A percentile compares a stretch with the other conserved stretches of the same genome.
These are phyloP conservation scores for Neopestalotiopsis sp. DNA, from an alignment of 2,329 filamentous ascomycete genomes.

Conservation along the genomic window DNA sequence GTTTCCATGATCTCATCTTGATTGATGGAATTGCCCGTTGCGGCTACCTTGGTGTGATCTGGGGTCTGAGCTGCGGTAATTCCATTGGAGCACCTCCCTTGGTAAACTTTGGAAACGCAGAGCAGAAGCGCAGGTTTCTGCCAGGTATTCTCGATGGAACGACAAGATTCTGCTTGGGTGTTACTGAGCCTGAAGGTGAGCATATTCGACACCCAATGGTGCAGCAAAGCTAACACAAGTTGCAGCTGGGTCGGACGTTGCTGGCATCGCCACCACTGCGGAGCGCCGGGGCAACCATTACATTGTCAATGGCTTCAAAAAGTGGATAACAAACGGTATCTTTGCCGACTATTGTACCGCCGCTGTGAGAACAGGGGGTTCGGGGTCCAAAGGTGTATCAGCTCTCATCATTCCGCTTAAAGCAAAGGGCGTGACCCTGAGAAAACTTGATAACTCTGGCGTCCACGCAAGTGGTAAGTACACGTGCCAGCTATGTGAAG, in stretches of 20 bases:
- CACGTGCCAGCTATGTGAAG: neutral
- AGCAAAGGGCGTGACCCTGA: conserved; percentile 49
- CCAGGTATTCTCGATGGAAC: conserved; percentile 42
- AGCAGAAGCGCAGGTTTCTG: conserved; percentile 22
- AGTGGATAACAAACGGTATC: conserved; percentile 66
- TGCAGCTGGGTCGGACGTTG: conserved; percentile 25
- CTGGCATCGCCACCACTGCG: conserved; percentile 23
- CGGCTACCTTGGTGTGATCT: conserved; percentile 21
- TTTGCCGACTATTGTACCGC: conserved; percentile 51
- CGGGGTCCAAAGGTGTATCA: conserved; percentile 54
- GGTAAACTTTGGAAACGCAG: neutral
- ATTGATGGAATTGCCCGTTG: conserved; percentile 40
- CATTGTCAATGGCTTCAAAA: conserved; percentile 66
- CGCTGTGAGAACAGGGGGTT: conserved; percentile 55
- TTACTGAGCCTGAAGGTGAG: conserved; percentile 25
- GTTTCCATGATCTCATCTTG: conserved; percentile 41
- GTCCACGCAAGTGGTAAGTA: neutral
- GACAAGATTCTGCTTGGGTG: conserved; percentile 31
- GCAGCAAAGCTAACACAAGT: neutral
- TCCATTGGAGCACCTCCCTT: neutral
- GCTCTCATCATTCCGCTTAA: conserved; percentile 55
- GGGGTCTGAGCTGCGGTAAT: neutral
- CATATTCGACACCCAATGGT: neutral
- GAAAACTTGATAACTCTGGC: conserved; percentile 52
- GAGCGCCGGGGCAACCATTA: conserved; percentile 40